Base-by-base conservation (phyloP, 768 basidiomycete genomes). In the Leucocoprinus birnbaumii region DNA sequence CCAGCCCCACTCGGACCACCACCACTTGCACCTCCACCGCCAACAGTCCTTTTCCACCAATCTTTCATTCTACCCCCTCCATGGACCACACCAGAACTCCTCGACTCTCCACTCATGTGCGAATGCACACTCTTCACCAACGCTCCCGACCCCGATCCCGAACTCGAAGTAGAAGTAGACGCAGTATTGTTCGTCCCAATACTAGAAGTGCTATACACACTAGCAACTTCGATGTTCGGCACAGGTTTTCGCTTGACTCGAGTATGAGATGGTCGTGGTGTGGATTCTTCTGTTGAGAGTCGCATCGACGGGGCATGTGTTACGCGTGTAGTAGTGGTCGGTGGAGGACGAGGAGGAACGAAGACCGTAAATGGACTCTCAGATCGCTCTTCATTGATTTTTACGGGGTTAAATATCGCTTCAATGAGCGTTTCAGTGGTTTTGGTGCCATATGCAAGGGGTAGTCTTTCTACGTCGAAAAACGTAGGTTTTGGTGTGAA, bases 351-450 rank as follows among this genome's bases (percentile, higher is more conserved):
- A 8, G 59, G 53, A 0, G 73, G 68, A 3, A 71, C 66, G 49
- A 71, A 73, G 10, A 72, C 59, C 35, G 76, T 78, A 58, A 80
- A 78, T 14, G 77, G 79, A 38, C 66, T 71, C 55, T 75, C 71
- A 34, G 67, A 63, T 16, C 61, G 61, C 58, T 61, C 63, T 40
- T 76, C 73, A 1, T 70, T 71, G 8, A 80, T 80, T 1, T 74
- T 77, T 1, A 76, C 75, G 1, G 90, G 89, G 61, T 92, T 92
- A 65, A 92, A 92, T 22, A 92, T 66, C 4, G 87, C 83, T 53
- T 92, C 90, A 63, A 91, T 91, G 40, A 92, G 75, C 35, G 75
- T 74, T 64, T 89, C 88, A 0, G 89, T 91, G 13, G 83, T 81
- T 48, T 80, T 79, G 2, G 84, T 78, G 1, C 86, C 84, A 58